Percentiles rank a stretch among this genome's conserved stretches.
phyloP scores from a whole-genome alignment of 495 filamentous ascomycete genomes.

The Apiosordaria backusii region DNA sequence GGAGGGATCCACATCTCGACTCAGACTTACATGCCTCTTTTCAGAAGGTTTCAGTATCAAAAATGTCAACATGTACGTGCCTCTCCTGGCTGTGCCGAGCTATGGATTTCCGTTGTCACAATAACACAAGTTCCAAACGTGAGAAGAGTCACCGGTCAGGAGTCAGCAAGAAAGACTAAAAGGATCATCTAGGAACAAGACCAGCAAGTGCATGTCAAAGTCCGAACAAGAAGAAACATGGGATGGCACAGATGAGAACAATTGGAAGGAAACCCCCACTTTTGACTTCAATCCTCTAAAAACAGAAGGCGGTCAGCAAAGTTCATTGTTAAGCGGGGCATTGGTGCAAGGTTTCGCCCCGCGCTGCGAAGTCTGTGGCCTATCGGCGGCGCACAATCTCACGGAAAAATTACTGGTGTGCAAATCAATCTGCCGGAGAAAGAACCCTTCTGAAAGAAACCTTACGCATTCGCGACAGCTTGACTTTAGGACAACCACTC shows the following conservation, averaged over 20 bases:
- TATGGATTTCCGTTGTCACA: neutral
- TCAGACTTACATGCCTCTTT: neutral
- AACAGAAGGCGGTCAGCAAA: conserved; percentile 19
- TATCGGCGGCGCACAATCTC: conserved; percentile 36
- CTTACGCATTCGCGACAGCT: conserved; percentile 15
- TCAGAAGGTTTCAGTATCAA: neutral
- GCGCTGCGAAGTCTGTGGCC: conserved; percentile 19
- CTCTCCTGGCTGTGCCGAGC: neutral
- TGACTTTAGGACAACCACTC: conserved; percentile 6
- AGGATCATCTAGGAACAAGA: neutral
- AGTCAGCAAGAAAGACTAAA: neutral
- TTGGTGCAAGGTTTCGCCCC: conserved; percentile 22
- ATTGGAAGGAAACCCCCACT: neutral
- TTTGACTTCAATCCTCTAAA: conserved; percentile 2
- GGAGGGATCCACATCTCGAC: neutral
- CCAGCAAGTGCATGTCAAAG: no score
- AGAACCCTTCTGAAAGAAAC: conserved; percentile 12
- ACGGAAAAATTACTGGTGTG: conserved; percentile 33
- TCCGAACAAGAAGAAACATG: neutral
- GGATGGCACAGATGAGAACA: neutral
- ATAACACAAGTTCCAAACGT: neutral
- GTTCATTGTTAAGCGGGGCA: conserved; percentile 21
- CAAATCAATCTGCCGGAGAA: conserved; percentile 20
- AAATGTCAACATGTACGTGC: neutral
- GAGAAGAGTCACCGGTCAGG: neutral